Evolutionary conservation across 2,329 filamentous ascomycete genomes (phyloP), one percentile per base, ranked within the genome.

Genomic region (Aureobasidium uvarum): DNA sequence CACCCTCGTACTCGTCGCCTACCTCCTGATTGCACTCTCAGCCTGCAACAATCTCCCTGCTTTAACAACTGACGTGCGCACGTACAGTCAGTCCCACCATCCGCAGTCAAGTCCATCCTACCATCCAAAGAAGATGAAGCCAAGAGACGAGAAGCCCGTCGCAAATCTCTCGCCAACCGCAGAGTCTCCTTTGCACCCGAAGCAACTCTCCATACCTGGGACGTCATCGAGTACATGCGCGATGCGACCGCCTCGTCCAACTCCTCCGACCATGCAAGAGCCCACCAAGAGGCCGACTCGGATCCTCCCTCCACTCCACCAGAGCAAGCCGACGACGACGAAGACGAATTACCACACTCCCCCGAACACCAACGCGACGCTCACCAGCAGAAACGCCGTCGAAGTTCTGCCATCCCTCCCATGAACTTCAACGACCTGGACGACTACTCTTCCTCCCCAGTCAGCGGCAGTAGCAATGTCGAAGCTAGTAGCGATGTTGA

Each of bases 131-230:
- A 86, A 76, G 81, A 82, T 62, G 77, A 80, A 71, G 77, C 77
- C 66, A 88, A 94, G 71, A 85, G 92, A 64, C 85, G 92, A 71
- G 95, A 96, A 75, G 93, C 92, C 51, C 88, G 95, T 68, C 86
- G 95, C 71, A 98, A 98, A 76, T 97, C 93, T 20, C 84, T 96
- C 66, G 85, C 94, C 55, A 96, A 95, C 75, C 87, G 95, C 72
- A 87, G 95, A 73, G 95, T 99, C 39, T 98, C 94, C 0, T 99
- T 99, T 77, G 95, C 95, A 5, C 95, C 95, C 1, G 95, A 99
- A 78, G 95, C 95, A 14, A 99, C 95, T 3, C 83, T 99, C 41
- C 95, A 99, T 75, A 99, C 95, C 0, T 98, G 96, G 84, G 93
- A 98, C 73, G 93, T 95, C 65, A 86, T 97, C 51, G 94, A 98